Conservation (phyloP, 2,329 filamentous ascomycete genomes). For the Coniochaeta pulveracea region DNA sequence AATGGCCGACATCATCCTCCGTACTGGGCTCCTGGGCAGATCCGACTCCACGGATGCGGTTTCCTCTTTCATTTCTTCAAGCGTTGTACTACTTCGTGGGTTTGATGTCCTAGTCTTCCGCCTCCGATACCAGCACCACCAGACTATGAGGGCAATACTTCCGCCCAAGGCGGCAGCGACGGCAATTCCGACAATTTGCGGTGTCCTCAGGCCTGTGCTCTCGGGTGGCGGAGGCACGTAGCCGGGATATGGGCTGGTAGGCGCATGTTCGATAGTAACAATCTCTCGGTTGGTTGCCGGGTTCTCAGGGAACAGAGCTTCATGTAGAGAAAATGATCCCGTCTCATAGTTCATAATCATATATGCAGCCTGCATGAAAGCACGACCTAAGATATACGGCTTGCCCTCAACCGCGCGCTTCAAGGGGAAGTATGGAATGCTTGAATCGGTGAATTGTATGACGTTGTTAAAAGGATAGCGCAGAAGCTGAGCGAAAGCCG, state of each 20-base stretch:
- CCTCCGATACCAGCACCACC: constrained; percentile 19
- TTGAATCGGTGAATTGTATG: constrained; percentile 31
- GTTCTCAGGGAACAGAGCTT: constrained; percentile 38
- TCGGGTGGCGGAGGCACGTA: constrained; percentile 16
- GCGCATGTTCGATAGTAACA: constrained; percentile 27
- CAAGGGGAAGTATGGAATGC: constrained; percentile 54
- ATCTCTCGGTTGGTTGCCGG: constrained; percentile 27
- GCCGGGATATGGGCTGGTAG: constrained; percentile 35
- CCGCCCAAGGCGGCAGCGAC: constrained; percentile 26
- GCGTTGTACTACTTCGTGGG: constrained; percentile 13
- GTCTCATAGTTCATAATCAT: constrained; percentile 45
- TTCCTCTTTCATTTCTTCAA: constrained; percentile 25
- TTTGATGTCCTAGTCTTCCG: constrained; percentile 17
- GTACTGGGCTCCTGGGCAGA: constrained; percentile 22
- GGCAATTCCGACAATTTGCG: constrained; percentile 33
- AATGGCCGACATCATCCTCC: constrained; percentile 30
- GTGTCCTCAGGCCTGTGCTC: constrained; percentile 22
- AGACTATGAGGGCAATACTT: constrained; percentile 17
- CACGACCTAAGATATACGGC: constrained; percentile 51
- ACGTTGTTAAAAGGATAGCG: constrained; percentile 35
- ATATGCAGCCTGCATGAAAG: constrained; percentile 61
- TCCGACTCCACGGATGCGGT: constrained; percentile 20
- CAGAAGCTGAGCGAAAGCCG: constrained; percentile 37
- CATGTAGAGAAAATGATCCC: constrained; percentile 40
- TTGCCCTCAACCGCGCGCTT: constrained; percentile 32